Evolutionary conservation across 176 grass and related monocot species (phyloP), one percentile per base, ranked within the genome.

Genomic region (Carex scoparia): DNA sequence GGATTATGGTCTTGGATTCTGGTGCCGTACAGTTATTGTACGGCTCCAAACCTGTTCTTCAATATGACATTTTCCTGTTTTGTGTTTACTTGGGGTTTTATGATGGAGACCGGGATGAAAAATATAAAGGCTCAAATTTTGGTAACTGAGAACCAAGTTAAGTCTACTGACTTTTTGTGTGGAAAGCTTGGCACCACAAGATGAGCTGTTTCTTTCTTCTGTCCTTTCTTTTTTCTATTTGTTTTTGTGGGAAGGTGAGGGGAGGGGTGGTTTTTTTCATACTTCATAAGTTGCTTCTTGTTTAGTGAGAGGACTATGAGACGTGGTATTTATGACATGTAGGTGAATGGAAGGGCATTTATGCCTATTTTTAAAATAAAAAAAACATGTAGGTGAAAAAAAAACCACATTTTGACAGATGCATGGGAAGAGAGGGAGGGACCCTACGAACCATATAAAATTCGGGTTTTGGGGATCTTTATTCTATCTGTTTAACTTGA

Each of bases 71-170:
- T 79, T 55, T 33, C 13, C 14, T 57, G 13, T 79, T 79, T 79
- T 79, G 74, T 18, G 53, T 79, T 79, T 79, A 35, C 49, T 35
- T 58, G 74, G 27, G 74, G 27, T 78, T 79, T 79, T 1, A 16
- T 30, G 27, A 79, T 37, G 35, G 74, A 35, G 48, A 79, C 6
- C 35, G 28, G 74, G 51, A 72, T 79, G 48, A 79, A 58, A 58
- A 32, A 58, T 13, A 14, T 16, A 58, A 70, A 44, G 6, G 14
- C 53, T 33, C 53, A 30, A 79, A 58, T 72, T 66, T 68, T 72
- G 69, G 38, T 72, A 40, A 10, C 33, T 48, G 69, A 19, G 7
- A 72, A 10, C 44, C 69, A n/a, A 48, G 69, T 72, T 46, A 40
- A 72, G 38, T 72, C 16, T n/a, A 72, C 19, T 19, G 38, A 0